These are phyloP conservation scores for Capsicum pubescens DNA, from an alignment of 257 asterid species.

Conservation along the genomic window DNA sequence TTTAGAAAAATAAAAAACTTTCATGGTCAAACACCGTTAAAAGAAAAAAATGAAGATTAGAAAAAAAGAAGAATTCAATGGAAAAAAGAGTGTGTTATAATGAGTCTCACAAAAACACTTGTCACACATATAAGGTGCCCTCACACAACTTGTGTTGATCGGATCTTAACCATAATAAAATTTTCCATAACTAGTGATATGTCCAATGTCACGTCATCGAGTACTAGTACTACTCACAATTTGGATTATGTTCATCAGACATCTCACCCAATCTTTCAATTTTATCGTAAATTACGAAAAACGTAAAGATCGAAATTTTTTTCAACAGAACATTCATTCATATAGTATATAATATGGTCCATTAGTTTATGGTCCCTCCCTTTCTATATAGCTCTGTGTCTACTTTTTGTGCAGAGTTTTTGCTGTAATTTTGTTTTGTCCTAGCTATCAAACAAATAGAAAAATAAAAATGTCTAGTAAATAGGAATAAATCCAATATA, in stretches of 20 bases:
- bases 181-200: neutral
- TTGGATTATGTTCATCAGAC: constrained; percentile 25
- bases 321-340: neutral
- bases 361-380: constrained; percentile 19
- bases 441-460: neutral
- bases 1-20: too few species aligned
- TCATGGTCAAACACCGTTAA: too few species aligned
- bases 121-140: too few species aligned
- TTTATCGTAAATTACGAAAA: constrained; percentile 17
- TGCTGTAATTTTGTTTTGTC: constrained; percentile 28
- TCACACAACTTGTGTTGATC: too few species aligned
- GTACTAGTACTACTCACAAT: neutral
- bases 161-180: too few species aligned
- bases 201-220: constrained; percentile 19
- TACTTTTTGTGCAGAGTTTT: constrained; percentile 17
- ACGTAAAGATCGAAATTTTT: neutral
- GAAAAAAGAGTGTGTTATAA: too few species aligned
- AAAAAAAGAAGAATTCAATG: too few species aligned
- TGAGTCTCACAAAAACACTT: too few species aligned
- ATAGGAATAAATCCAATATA: neutral
- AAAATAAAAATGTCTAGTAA: neutral
- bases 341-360: neutral
- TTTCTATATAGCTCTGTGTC: neutral
- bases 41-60: too few species aligned
- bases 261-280: constrained; percentile 18